Percentiles rank a stretch among this genome's conserved stretches.
These are phyloP conservation scores for Hansenula sp. DNA, from an alignment of 1,139 yeast species.

Conservation along the genomic window DNA sequence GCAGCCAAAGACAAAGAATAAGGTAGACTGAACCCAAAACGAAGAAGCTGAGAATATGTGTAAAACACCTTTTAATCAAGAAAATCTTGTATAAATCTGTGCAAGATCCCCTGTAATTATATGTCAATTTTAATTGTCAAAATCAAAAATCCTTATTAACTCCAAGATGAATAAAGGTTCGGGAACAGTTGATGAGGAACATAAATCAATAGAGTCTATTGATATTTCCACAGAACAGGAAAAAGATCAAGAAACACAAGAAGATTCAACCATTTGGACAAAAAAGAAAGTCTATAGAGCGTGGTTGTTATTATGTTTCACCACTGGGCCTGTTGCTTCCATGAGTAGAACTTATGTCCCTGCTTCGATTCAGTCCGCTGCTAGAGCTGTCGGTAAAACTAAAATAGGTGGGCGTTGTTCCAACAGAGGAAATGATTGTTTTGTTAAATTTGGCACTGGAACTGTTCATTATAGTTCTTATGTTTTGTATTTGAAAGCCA, in stretches of 20 bases:
- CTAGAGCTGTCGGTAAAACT: conserved; percentile 31
- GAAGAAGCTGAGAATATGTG: too few relatives aligned
- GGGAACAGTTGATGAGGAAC: too few relatives aligned
- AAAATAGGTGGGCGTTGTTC: conserved; percentile 28
- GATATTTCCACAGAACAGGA: not conserved
- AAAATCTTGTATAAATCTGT: too few relatives aligned
- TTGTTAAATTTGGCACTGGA: conserved; percentile 34
- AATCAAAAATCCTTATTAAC: too few relatives aligned
- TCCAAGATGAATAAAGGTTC: not conserved
- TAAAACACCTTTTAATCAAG: too few relatives aligned
- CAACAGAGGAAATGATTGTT: conserved; percentile 36
- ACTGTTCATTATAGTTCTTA: conserved; percentile 35
- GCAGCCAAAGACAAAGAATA: too few relatives aligned
- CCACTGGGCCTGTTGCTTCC: conserved; percentile 43
- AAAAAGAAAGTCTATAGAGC: conserved; percentile 17
- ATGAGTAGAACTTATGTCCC: conserved; percentile 42
- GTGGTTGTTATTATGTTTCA: conserved; percentile 31
- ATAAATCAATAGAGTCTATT: not conserved
- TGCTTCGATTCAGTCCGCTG: conserved; percentile 39
- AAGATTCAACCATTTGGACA: not conserved
- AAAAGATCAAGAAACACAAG: not conserved
- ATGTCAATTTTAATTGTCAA: too few relatives aligned
- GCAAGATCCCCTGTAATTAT: too few relatives aligned
- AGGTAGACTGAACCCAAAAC: too few relatives aligned
- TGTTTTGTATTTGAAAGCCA: conserved; percentile 37